These are phyloP conservation scores for Cenococcum geophilum DNA, from an alignment of 495 filamentous ascomycete species.

Conservation along the genomic window DNA sequence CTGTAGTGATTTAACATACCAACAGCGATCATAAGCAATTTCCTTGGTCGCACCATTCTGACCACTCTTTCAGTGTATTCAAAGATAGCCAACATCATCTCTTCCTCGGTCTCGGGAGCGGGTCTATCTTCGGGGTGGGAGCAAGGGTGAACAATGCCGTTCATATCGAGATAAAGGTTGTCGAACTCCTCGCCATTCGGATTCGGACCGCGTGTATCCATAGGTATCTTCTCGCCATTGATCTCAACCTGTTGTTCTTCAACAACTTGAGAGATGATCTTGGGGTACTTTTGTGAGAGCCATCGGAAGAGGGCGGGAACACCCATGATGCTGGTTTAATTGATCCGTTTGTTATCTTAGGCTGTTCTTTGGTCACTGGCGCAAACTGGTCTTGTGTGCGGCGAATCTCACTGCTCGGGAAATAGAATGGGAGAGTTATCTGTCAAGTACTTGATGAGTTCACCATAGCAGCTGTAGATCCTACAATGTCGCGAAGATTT, in stretches of 20 bases:
- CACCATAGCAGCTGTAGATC: not conserved
- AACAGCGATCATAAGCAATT: slow-evolving; percentile 94
- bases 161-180: slow-evolving; percentile 99
- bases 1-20: slow-evolving; percentile 52
- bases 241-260: slow-evolving; percentile 76
- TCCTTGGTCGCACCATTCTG: slow-evolving; percentile 94
- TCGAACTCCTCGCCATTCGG: slow-evolving; percentile 98
- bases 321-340: slow-evolving; percentile 57
- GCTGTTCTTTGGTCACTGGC: no score
- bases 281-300: slow-evolving; percentile 92
- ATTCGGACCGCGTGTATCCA: slow-evolving; percentile 77
- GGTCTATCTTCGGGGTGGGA: slow-evolving; percentile 94
- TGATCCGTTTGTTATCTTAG: not conserved
- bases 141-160: slow-evolving; percentile 98
- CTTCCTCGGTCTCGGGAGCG: slow-evolving; percentile 85
- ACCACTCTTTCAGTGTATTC: slow-evolving; percentile 96
- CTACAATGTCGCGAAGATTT: not conserved
- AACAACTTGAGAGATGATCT: slow-evolving; percentile 85
- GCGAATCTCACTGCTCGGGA: not conserved
- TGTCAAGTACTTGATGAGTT: not conserved
- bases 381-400: no score
- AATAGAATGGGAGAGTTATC: not conserved
- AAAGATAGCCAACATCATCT: slow-evolving; percentile 99
- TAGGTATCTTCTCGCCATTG: slow-evolving; percentile 72
- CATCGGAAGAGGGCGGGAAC: slow-evolving; percentile 89